Conservation (phyloP, 345 rosid species). For the Kernera saxatilis region DNA sequence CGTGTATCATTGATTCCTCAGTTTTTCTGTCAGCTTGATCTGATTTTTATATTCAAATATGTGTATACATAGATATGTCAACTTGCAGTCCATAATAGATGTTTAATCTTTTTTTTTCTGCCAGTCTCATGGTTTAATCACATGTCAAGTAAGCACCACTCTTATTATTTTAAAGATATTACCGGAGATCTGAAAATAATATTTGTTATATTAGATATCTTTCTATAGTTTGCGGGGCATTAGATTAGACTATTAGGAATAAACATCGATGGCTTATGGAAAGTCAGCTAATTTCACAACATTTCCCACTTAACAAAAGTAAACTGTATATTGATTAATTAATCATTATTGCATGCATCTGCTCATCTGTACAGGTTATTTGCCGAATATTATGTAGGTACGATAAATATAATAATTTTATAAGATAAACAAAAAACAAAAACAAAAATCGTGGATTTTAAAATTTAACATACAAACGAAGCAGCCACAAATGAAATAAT, state of each 20-base stretch:
- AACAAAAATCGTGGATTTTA: no score
- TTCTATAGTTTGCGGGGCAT: background rate
- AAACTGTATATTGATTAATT: background rate
- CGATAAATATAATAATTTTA: background rate
- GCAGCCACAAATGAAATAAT: background rate
- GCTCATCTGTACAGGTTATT: background rate
- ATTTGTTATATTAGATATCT: background rate
- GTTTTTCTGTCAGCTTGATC: background rate
- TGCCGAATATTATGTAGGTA: background rate
- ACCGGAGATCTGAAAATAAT: background rate
- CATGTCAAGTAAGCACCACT: background rate
- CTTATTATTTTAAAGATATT: background rate
- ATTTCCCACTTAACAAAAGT: background rate
- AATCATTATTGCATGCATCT: constrained; percentile 1
- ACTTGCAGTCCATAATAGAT: background rate
- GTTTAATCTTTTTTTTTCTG: background rate
- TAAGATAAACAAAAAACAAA: no score
- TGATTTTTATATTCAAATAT: background rate
- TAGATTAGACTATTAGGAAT: background rate
- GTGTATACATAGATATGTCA: background rate
- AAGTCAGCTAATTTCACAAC: background rate
- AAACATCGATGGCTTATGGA: background rate
- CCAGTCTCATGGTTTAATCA: background rate
- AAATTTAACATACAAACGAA: background rate
- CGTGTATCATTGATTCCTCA: background rate